These are phyloP conservation scores for Aspergillus asperescens DNA, from an alignment of 495 filamentous ascomycete species.

Conservation along the genomic window DNA sequence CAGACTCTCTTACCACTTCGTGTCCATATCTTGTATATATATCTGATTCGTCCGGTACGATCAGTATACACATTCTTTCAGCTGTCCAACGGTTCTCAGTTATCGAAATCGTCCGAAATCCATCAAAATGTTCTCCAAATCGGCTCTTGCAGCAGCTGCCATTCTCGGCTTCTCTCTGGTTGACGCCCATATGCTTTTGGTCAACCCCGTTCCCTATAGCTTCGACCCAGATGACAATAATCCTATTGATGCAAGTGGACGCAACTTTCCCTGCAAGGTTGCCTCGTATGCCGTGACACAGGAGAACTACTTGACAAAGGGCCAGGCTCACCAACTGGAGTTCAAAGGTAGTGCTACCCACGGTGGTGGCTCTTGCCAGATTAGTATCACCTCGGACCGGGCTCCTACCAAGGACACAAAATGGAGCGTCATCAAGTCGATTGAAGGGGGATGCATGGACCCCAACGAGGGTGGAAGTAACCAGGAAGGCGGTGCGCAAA, in stretches of 20 bases:
- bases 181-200: conserved; percentile 67
- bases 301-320: conserved; percentile 31
- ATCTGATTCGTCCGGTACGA: conserved; percentile 44
- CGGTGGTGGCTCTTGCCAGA: conserved; percentile 85
- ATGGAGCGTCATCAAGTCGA: conserved; percentile 80
- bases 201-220: conserved; percentile 60
- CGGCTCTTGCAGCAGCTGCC: conserved; percentile 31
- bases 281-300: conserved; percentile 22
- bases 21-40: conserved; percentile 17
- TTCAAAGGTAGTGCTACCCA: conserved; percentile 59
- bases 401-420: conserved; percentile 44
- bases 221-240: conserved; percentile 47
- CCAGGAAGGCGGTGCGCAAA: conserved; percentile 18
- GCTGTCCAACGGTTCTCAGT: conserved; percentile 25
- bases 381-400: conserved; percentile 72
- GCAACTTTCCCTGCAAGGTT: conserved; percentile 76
- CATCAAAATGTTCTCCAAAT: conserved; percentile 40
- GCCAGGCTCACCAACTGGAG: conserved; percentile 23
- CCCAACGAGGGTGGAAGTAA: conserved; percentile 47
- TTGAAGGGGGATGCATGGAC: conserved; percentile 72
- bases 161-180: conserved; percentile 46
- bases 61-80: conserved; percentile 23
- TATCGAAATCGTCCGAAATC: conserved; percentile 14
- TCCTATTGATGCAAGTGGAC: conserved; percentile 55
- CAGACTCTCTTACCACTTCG: conserved; percentile 6